A percentile compares a stretch with the other conserved stretches of the same genome.
Conservation (phyloP, 139 green algal species). For the Diplosphaera chodatii region DNA sequence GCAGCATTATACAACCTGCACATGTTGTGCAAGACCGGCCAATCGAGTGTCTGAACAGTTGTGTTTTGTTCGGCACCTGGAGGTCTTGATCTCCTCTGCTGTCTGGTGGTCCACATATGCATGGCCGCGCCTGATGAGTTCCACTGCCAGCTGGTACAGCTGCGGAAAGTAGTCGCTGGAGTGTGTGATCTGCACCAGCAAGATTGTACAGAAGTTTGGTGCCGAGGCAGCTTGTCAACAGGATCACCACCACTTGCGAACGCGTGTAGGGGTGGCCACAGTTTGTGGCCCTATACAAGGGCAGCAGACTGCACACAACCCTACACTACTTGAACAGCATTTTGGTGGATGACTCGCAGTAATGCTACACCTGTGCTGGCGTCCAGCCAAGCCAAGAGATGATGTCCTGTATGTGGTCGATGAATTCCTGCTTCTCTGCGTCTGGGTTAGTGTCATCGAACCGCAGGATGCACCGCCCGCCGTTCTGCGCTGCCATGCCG, state of each 20-base stretch:
- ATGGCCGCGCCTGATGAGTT: conserved; percentile 86
- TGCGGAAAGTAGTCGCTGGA: conserved; percentile 91
- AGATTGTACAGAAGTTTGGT: not conserved
- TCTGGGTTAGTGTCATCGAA: conserved; percentile 98
- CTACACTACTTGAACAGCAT: not conserved
- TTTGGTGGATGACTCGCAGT: too few relatives aligned
- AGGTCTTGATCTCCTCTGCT: conserved; percentile 86
- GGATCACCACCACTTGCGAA: not conserved
- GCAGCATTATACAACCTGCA: too few relatives aligned
- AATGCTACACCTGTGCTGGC: conserved; percentile 77
- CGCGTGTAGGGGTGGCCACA: too few relatives aligned
- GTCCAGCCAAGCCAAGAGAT: conserved; percentile 92
- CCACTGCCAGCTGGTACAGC: conserved; percentile 85
- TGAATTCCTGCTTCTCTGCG: conserved; percentile 98
- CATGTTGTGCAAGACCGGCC: not conserved
- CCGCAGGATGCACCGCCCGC: conserved; percentile 85
- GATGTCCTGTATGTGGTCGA: conserved; percentile 96
- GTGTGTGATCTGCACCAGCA: conserved; percentile 70
- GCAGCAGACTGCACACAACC: too few relatives aligned
- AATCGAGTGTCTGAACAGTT: too few relatives aligned
- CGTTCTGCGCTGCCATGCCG: conserved; percentile 80
- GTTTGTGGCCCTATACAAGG: too few relatives aligned
- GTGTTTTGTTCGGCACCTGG: conserved; percentile 4
- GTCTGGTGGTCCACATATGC: conserved; percentile 97
- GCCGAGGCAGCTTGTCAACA: too few relatives aligned